Evolutionary conservation across 2,329 filamentous ascomycete genomes (phyloP), one percentile per base, ranked within the genome.

Genomic region (Claviceps paspali): DNA sequence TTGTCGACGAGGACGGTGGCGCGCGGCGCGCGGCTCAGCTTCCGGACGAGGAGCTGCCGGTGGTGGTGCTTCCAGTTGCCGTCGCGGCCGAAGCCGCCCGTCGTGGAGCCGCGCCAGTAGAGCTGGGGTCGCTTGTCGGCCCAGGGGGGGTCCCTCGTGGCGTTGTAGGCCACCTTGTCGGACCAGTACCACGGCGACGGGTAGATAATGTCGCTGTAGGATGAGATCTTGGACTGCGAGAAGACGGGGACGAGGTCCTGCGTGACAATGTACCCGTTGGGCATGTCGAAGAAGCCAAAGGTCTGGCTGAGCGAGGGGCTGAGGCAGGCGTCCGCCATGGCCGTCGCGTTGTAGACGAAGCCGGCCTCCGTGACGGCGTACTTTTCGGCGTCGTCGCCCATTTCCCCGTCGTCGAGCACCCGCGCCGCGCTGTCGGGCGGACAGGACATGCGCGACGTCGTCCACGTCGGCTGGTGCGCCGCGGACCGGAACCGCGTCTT

Each of bases 101-200:
- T 98, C 0, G 91, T 96, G 11, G 85, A 93, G 6, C 91, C 91
- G 24, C 91, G 81, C 91, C 91, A 98, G 66, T 88, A 96, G 43
- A 98, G 69, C 45, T 71, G 73, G 51, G 79, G 72, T 26, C 70
- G 60, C 56, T 98, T 98, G 35, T 74, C 61, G 1, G 67, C 63
- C 91, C 91, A 98, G 0, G 62, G 52, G 39, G 70, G 12, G 12
- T 79, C 66, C 55, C 96, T 91, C 44, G 70, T 68, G 2, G 59
- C 54, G 34, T 88, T 69, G 56, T 96, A 96, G 11, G 71, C 63
- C 5, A 95, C 88, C 58, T 85, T 92, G 35, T 78, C 78, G 47
- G 75, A 77, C 84, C 86, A 96, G 61, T 98, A 96, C 91, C 91
- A 98, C 0, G 88, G 91, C 17, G 84, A 91, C 0, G 91, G 91